phyloP scores from a whole-genome alignment of 768 basidiomycete genomes.

The Agaricus blazei region DNA sequence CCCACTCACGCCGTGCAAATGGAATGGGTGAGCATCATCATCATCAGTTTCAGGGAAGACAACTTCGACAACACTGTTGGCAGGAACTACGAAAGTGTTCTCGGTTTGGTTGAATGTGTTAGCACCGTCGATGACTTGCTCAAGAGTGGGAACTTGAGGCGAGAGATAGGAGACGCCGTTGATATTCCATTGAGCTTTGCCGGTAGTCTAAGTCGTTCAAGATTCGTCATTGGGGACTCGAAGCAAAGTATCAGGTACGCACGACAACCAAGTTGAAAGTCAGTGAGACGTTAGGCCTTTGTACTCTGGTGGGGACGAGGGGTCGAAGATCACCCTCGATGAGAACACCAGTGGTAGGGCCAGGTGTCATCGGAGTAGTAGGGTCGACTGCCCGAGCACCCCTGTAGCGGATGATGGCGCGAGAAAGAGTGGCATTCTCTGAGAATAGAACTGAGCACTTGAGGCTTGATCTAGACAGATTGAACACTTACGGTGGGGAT shows the following conservation, averaged over 20 bases:
- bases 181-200: slow-evolving; percentile 13
- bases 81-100: slow-evolving; percentile 19
- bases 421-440: slow-evolving; percentile 23
- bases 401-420: slow-evolving; percentile 34
- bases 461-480: slow-evolving; percentile 13
- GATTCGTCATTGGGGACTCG: background rate
- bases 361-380: slow-evolving; percentile 15
- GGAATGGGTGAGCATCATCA: slow-evolving; percentile 19
- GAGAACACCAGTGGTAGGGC: slow-evolving; percentile 18
- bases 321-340: slow-evolving; percentile 5
- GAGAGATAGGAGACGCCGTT: slow-evolving; percentile 23
- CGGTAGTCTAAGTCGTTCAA: slow-evolving; percentile 15
- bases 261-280: slow-evolving; percentile 20
- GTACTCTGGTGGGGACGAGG: too few relatives aligned
- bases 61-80: slow-evolving; percentile 20
- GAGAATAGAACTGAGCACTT: slow-evolving; percentile 10
- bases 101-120: slow-evolving; percentile 19
- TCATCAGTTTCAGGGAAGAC: slow-evolving; percentile 16
- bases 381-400: slow-evolving; percentile 35
- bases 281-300: background rate
- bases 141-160: slow-evolving; percentile 18
- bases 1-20: slow-evolving; percentile 23
- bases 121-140: slow-evolving; percentile 21
- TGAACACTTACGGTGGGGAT: slow-evolving; percentile 1
- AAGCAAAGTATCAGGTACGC: slow-evolving; percentile 1